These are phyloP conservation scores for Myrmaecium sp. DNA, from an alignment of 2,329 filamentous ascomycete species.

Conservation along the genomic window DNA sequence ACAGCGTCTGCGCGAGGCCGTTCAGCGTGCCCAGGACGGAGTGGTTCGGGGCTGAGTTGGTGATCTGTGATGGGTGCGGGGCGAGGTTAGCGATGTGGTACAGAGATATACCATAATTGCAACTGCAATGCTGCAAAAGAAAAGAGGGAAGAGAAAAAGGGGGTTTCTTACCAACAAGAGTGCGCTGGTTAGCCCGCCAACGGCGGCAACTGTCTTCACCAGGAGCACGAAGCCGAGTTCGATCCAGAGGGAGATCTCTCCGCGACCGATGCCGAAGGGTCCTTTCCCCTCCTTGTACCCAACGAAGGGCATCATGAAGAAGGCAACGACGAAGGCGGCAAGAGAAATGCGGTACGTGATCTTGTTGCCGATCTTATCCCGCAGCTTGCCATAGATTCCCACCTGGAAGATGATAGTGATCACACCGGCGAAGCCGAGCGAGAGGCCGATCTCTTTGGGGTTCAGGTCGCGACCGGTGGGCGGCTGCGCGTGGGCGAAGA, in stretches of 20 bases:
- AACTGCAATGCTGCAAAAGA: background rate
- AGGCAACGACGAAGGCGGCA: constrained; percentile 63
- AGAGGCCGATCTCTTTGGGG: constrained; percentile 69
- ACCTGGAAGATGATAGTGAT: constrained; percentile 85
- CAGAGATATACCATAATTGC: background rate
- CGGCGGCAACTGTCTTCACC: constrained; percentile 77
- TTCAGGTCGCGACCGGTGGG: constrained; percentile 63
- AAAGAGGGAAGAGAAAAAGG: background rate
- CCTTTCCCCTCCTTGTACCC: constrained; percentile 51
- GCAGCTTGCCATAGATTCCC: constrained; percentile 63
- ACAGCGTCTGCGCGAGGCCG: constrained; percentile 83
- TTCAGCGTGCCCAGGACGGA: constrained; percentile 79
- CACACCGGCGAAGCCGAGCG: constrained; percentile 65
- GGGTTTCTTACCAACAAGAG: constrained; percentile 54
- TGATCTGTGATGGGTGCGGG: constrained; percentile 49
- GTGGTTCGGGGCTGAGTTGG: constrained; percentile 77
- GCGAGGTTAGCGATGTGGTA: constrained; percentile 3
- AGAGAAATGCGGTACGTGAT: constrained; percentile 67
- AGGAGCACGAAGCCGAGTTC: constrained; percentile 70
- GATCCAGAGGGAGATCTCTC: constrained; percentile 55
- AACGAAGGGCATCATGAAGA: constrained; percentile 78
- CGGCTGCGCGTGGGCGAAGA: constrained; percentile 61
- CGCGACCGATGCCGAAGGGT: constrained; percentile 35
- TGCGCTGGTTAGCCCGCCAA: constrained; percentile 78
- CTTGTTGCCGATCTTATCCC: constrained; percentile 68